Evolutionary conservation across 805 yeast species (phyloP), one percentile per base, ranked within the genome.

Genomic region (Vanderwaltozyma tropicalis): DNA sequence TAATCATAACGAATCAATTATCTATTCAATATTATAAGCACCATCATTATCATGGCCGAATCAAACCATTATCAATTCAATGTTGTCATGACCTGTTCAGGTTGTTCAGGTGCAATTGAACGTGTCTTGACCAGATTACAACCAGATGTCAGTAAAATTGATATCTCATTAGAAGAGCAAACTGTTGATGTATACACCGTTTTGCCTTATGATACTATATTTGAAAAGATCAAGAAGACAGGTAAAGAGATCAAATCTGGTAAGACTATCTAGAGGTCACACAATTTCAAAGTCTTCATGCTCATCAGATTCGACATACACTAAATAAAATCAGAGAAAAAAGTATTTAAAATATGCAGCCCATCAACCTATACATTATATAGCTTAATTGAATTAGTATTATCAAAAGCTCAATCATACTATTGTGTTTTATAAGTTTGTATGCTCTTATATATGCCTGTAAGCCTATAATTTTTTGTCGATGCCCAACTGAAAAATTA

Each of bases 61-160:
- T n/a, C 8, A 24, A 10, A 10, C 27, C 74, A 80, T 52, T 85
- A 82, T 61, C 81, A 79, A 48, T 87, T 74, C 59, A 72, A 86
- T 43, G 96, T 88, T 40, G 67, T 78, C 32, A 87, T 87, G 96
- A 52, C 83, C 38, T 88, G 96, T 55, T 72, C 81, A 54, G 82
- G 95, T 14, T 89, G 98, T 62, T 81, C 94, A 17, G 75, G 72
- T 41, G 96, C 97, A 6, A 83, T 89, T 34, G 74, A 77, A 60
- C 75, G 83, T 51, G 96, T 78, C 1, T 70, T 87, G 40, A 69
- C 66, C 31, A 76, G 70, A 47, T 67, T 82, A 32, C 78, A 76
- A 32, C 96, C 95, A 3, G 59, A 59, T 16, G 92, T 89, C 34
- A 69, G 78, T 34, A 67, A 74, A 31, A 68, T 79, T 17, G 80